phyloP scores from a whole-genome alignment of 2,329 filamentous ascomycete genomes.

The Lasiodiplodia sp. region DNA sequence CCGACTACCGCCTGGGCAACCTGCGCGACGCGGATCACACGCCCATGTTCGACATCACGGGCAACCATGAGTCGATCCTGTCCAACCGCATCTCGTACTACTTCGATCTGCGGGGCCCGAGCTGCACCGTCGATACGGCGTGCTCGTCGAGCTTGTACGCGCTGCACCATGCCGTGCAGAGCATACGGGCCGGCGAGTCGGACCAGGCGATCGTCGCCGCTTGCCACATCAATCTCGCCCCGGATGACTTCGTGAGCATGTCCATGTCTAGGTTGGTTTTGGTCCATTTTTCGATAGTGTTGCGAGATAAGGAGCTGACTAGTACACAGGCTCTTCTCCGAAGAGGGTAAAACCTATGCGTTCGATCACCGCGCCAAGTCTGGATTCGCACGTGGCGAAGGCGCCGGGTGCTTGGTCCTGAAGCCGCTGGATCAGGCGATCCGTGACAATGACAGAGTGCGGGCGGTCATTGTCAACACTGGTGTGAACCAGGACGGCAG shows the following conservation, averaged over 20 bases:
- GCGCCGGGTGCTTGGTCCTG: constrained; percentile 64
- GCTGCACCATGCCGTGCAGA: constrained; percentile 41
- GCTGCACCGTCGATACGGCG: constrained; percentile 43
- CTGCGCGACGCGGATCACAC: constrained; percentile 13
- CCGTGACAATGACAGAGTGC: constrained; percentile 61
- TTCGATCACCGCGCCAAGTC: constrained; percentile 62
- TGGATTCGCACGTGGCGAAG: constrained; percentile 71
- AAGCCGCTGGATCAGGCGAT: constrained; percentile 67
- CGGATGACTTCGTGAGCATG: constrained; percentile 31
- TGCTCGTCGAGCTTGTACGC: constrained; percentile 42
- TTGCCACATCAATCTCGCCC: constrained; percentile 31
- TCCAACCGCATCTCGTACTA: constrained; percentile 42
- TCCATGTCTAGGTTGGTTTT: constrained; percentile 32
- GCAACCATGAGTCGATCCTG: constrained; percentile 37
- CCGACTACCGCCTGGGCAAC: constrained; percentile 36
- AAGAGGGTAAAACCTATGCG: constrained; percentile 42
- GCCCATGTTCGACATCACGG: constrained; percentile 29
- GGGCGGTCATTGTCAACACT: constrained; percentile 51
- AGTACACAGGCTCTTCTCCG: constrained; percentile 37
- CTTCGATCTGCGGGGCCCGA: constrained; percentile 42
- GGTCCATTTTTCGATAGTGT: not conserved
- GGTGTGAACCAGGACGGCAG: constrained; percentile 60
- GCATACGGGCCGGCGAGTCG: constrained; percentile 32
- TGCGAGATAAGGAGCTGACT: not conserved
- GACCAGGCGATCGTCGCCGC: constrained; percentile 32